Evolutionary conservation across 2,329 filamentous ascomycete genomes (phyloP).

Genomic region (Myriosclerotinia scirpicola): DNA sequence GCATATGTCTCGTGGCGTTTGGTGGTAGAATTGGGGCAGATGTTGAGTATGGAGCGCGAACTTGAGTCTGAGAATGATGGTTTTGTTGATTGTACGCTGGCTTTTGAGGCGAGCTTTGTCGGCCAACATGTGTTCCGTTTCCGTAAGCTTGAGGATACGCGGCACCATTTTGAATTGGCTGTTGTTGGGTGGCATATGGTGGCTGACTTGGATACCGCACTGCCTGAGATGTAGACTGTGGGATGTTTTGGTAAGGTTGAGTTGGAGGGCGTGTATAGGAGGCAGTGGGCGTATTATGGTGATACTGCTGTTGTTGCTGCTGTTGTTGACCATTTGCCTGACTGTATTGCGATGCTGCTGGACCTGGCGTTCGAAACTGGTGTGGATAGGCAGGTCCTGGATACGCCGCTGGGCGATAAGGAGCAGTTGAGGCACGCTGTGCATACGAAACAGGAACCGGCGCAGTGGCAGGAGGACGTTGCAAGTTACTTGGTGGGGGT

Average conservation of each 20-base stretch:
- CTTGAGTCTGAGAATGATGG: conserved; percentile 29
- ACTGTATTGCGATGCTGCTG: conserved; percentile 33
- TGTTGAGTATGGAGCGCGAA: conserved; percentile 32
- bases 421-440: conserved; percentile 32
- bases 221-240: conserved; percentile 33
- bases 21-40: conserved; percentile 33
- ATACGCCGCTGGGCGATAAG: conserved; percentile 37
- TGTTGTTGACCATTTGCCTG: conserved; percentile 29
- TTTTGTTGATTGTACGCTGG: conserved; percentile 36
- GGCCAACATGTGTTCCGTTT: conserved; percentile 32
- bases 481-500: conserved; percentile 33
- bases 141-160: conserved; percentile 34
- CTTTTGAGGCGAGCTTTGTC: conserved; percentile 39
- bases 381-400: conserved; percentile 38
- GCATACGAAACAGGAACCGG: conserved; percentile 34
- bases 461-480: conserved; percentile 36
- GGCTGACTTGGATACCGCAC: conserved; percentile 35
- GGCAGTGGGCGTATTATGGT: conserved; percentile 31
- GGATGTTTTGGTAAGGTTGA: conserved; percentile 33
- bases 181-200: conserved; percentile 35
- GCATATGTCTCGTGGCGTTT: conserved; percentile 31
- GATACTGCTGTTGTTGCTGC: conserved; percentile 28
- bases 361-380: conserved; percentile 36
- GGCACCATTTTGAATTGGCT: conserved; percentile 35
- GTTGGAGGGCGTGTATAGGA: conserved; percentile 33